These are phyloP conservation scores for Stephania cephalantha DNA, from an alignment of 164 flowering plant genomes.

Conservation along the genomic window DNA sequence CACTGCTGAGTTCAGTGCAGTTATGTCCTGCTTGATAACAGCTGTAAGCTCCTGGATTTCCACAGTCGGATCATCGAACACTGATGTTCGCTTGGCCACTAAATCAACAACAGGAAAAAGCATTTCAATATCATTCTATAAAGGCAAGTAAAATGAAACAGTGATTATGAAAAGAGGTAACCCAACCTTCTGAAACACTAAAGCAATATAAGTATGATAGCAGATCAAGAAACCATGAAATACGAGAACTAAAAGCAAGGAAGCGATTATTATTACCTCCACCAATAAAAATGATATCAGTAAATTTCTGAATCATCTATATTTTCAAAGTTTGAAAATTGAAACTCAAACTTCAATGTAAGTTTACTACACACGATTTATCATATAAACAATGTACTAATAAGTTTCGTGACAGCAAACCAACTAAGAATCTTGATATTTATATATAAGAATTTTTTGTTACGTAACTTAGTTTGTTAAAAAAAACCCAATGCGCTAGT, in stretches of 20 bases:
- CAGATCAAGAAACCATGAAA: neutral
- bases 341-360: neutral
- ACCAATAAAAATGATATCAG: neutral
- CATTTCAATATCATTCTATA: neutral
- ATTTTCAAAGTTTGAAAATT: neutral
- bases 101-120: conserved; percentile 14
- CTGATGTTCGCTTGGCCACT: conserved; percentile 99
- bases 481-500: too few species aligned
- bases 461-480: too few species aligned
- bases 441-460: too few species aligned
- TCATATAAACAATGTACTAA: too few species aligned
- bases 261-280: neutral
- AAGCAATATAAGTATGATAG: neutral
- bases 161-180: neutral
- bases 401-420: too few species aligned
- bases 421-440: too few species aligned
- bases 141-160: neutral
- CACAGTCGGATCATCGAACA: conserved; percentile 88
- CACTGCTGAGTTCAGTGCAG: conserved; percentile 85
- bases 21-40: conserved; percentile 94
- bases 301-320: neutral
- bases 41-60: conserved; percentile 97
- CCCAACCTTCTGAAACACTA: neutral
- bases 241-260: neutral
- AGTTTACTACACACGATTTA: too few species aligned